phyloP scores from a whole-genome alignment of 1,284 basidiomycete genomes.

The Trametes versicolor region DNA sequence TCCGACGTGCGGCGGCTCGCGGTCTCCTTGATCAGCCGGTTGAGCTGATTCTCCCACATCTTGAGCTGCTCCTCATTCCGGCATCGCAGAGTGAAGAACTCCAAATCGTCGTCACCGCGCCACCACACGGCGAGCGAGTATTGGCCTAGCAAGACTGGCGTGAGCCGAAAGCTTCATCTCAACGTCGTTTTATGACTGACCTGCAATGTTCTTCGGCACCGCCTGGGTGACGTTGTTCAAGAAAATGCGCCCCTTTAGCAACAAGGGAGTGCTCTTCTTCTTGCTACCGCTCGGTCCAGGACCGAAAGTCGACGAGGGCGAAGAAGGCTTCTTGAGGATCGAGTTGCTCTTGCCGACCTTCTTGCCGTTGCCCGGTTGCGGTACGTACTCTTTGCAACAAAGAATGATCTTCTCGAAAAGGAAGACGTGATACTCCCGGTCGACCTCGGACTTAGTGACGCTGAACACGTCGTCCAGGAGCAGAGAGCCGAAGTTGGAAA shows the following conservation, averaged over 20 bases:
- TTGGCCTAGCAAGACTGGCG: constrained; percentile 43
- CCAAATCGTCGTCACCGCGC: constrained; percentile 92
- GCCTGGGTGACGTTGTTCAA: constrained; percentile 94
- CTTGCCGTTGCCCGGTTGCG: constrained; percentile 60
- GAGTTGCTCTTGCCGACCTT: constrained; percentile 79
- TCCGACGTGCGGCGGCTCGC: constrained; percentile 71
- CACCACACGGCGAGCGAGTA: constrained; percentile 90
- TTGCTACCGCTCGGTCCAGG: constrained; percentile 60
- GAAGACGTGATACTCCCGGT: constrained; percentile 98
- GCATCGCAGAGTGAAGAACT: constrained; percentile 95
- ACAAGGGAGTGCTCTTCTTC: constrained; percentile 83
- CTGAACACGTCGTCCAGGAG: constrained; percentile 95
- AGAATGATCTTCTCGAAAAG: constrained; percentile 99
- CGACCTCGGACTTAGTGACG: constrained; percentile 96
- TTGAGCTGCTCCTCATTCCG: constrained; percentile 92
- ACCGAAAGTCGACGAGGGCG: constrained; percentile 50
- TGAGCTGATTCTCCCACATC: constrained; percentile 92
- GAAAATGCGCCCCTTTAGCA: constrained; percentile 97
- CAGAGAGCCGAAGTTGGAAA: constrained; percentile 93
- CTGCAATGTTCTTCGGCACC: constrained; percentile 63
- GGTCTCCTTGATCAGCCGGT: constrained; percentile 83
- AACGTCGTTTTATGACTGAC: constrained; percentile 54
- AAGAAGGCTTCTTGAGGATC: constrained; percentile 76
- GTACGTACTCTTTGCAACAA: constrained; percentile 91
- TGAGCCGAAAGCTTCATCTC: constrained; percentile 21